Evolutionary conservation across 169 alveolate genomes (phyloP), one percentile per base, ranked within the genome.

Genomic region (Cryptosporidium felis): DNA sequence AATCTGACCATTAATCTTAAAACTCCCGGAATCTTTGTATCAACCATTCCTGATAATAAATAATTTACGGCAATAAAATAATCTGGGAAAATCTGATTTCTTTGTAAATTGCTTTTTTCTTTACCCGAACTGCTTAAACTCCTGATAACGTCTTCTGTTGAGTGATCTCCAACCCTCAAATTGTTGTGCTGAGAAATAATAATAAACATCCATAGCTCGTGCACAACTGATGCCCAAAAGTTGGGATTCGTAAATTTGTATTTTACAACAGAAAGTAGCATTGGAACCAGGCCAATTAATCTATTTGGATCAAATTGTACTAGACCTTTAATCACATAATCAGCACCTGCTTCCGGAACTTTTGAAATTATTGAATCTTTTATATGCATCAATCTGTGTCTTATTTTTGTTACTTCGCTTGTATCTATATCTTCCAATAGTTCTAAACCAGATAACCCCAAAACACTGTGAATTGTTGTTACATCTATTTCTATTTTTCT

Each of bases 201-300:
- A 30, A 74, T 49, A 74, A 74, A 74, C 32, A 74, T n/a, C 85
- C 85, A 74, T 42, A 74, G 41, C 18, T 74, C 85, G 41, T 74
- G 85, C n/a, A 40, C 38, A 14, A 74, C 67, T 21, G 85, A 53
- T 9, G 85, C 85, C 85, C 85, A 74, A 74, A 74, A 74, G 41
- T 56, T 74, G 12, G 85, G 85, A 49, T 53, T 56, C 0, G 40
- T 58, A 58, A 49, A 74, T 74, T 74, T 74, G 40, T 74, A 32
- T 23, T 74, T 74, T 14, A 74, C 67, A n/a, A 56, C 85, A 23
- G 85, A 74, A 53, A 74, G 41, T 5, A 74, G 56, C 56, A 74
- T 38, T 9, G 85, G 67, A 5, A 74, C 85, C 38, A 74, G 40
- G n/a, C 85, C 85, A 38, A 74, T 74, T 14, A 74, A 12, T 10